Evolutionary conservation across 257 asterid genomes (phyloP).

Genomic region (Solanum chiquidenum): DNA sequence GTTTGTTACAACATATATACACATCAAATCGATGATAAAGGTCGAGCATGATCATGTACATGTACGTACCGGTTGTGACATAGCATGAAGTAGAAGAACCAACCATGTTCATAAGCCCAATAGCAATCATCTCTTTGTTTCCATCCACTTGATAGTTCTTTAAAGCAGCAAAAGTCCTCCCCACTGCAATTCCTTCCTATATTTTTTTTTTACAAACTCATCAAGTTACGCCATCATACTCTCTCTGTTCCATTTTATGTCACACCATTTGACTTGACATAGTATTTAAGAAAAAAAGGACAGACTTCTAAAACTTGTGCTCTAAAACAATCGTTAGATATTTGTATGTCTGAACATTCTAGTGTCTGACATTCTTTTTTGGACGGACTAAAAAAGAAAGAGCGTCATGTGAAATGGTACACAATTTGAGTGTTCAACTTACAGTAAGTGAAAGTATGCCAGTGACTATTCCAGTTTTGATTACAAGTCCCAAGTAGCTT

Average conservation of each 20-base stretch:
- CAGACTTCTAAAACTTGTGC: accelerated
- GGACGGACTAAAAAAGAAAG: neutral
- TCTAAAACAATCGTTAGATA: neutral
- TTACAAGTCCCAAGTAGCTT: constrained; percentile 46
- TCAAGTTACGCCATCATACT: neutral
- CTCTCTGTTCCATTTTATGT: neutral
- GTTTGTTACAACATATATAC: neutral
- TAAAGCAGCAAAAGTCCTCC: constrained; percentile 86
- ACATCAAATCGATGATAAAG: neutral
- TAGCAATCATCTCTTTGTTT: constrained; percentile 89
- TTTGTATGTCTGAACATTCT: neutral
- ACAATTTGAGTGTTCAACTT: neutral
- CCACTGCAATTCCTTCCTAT: constrained; percentile 95
- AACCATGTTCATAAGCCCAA: constrained; percentile 74
- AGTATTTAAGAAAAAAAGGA: neutral
- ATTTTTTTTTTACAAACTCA: neutral
- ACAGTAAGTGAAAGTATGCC: constrained; percentile 87
- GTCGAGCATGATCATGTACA: neutral
- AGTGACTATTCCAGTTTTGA: constrained; percentile 77
- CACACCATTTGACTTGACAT: neutral
- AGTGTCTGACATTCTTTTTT: accelerated
- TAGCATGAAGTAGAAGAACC: constrained; percentile 88
- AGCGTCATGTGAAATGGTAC: neutral
- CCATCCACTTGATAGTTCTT: constrained; percentile 93
- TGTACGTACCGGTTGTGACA: constrained; percentile 56